Conservation (phyloP, 202 grass and related monocot species). For the Digitaria exilis region DNA sequence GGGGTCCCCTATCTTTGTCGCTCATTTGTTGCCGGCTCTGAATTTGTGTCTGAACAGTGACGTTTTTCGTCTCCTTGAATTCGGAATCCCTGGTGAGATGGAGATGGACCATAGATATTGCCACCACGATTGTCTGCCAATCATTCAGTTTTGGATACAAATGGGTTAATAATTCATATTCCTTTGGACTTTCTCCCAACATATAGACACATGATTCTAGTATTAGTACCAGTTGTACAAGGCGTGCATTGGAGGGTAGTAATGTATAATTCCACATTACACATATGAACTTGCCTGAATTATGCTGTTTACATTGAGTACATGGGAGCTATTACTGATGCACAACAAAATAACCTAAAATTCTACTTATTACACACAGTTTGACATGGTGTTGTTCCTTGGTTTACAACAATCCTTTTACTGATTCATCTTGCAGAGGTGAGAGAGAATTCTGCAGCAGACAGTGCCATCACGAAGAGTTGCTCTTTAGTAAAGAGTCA, state of each 20-base stretch:
- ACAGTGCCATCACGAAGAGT: not conserved
- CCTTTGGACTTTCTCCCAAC: constrained; percentile 14
- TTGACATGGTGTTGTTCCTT: not conserved
- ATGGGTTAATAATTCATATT: constrained; percentile 11
- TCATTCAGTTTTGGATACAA: constrained; percentile 36
- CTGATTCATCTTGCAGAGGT: constrained; percentile 26
- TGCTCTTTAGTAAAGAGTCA: not conserved
- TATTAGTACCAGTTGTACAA: not conserved
- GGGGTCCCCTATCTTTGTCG: constrained; percentile 49
- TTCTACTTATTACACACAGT: not conserved
- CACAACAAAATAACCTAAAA: not conserved
- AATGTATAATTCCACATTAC: not conserved
- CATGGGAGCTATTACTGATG: not conserved
- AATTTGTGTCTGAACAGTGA: constrained; percentile 38
- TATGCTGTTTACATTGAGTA: not conserved
- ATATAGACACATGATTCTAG: not conserved
- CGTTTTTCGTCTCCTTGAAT: constrained; percentile 18
- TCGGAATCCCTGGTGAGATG: constrained; percentile 22
- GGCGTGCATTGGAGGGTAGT: not conserved
- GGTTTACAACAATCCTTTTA: not conserved
- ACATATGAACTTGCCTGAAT: not conserved
- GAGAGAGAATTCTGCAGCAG: not conserved
- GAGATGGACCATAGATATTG: constrained; percentile 41
- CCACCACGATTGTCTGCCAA: constrained; percentile 1
- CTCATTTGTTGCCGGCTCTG: constrained; percentile 33